Evolutionary conservation across 2,329 filamentous ascomycete genomes (phyloP).

Genomic region (Chaetomiaceae sp.): DNA sequence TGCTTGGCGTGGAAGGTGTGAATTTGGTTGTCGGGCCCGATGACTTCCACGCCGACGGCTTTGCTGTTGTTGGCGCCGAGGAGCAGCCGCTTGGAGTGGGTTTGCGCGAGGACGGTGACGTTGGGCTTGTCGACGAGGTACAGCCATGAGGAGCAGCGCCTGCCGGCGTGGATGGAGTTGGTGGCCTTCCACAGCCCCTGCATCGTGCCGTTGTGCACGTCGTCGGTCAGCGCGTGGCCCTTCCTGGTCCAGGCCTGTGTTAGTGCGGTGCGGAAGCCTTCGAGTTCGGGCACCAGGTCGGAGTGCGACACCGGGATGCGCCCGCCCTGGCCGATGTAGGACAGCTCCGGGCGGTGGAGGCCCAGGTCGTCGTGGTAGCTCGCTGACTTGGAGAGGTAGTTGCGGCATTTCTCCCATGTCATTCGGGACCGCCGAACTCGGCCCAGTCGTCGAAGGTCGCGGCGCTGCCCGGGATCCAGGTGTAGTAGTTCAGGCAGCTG

Average conservation of each 20-base stretch:
- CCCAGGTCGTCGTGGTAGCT: slow-evolving; percentile 14
- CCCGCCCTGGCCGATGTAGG: neutral
- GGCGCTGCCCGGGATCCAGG: slow-evolving; percentile 26
- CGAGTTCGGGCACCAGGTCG: neutral
- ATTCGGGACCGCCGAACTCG: slow-evolving; percentile 3
- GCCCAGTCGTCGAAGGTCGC: slow-evolving; percentile 24
- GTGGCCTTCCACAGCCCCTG: neutral
- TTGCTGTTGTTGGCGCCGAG: slow-evolving; percentile 30
- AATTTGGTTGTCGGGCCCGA: neutral
- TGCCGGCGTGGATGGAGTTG: slow-evolving; percentile 1
- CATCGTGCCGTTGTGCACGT: slow-evolving; percentile 2
- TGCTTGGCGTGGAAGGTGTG: slow-evolving; percentile 24
- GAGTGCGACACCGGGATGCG: neutral
- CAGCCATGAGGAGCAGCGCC: neutral
- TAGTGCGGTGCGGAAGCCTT: neutral
- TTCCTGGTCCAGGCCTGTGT: neutral
- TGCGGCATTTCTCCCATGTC: slow-evolving; percentile 25
- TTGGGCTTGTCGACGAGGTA: slow-evolving; percentile 31
- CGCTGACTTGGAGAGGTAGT: slow-evolving; percentile 25
- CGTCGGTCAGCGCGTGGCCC: slow-evolving; percentile 1
- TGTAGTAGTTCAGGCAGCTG: slow-evolving; percentile 24
- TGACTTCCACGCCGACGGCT: slow-evolving; percentile 36
- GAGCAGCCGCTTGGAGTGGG: slow-evolving; percentile 39
- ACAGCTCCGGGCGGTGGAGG: slow-evolving; percentile 23
- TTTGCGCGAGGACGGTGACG: slow-evolving; percentile 36